Evolutionary conservation across 306 rosid genomes (phyloP).

Genomic region (Pachyrhizus erosus): DNA sequence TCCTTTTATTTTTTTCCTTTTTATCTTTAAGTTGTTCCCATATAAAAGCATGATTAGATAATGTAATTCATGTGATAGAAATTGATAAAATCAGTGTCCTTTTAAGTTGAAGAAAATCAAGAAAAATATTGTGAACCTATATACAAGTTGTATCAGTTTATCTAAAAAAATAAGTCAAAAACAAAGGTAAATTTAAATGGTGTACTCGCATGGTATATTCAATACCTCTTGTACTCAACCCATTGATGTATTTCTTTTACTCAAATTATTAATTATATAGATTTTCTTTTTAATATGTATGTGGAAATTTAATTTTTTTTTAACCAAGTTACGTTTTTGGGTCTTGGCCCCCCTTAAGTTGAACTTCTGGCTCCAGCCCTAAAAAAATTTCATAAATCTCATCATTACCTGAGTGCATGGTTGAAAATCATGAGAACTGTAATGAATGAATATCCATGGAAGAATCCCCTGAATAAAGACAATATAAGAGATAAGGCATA

Average conservation of each 20-base stretch:
- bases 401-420: slow-evolving; percentile 88
- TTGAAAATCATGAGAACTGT: slow-evolving; percentile 92
- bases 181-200: background rate
- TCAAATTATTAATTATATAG: no score
- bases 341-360: background rate
- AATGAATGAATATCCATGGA: slow-evolving; percentile 87
- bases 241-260: background rate
- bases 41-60: no score
- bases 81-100: no score
- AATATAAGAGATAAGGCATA: slow-evolving; percentile 34
- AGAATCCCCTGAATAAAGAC: slow-evolving; percentile 81
- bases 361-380: background rate
- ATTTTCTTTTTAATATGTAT: background rate
- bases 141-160: background rate
- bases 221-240: background rate
- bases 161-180: background rate
- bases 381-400: slow-evolving; percentile 30
- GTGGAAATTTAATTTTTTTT: no score
- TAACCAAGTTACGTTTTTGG: background rate
- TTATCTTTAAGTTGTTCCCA: no score
- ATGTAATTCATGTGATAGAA: no score
- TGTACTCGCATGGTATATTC: background rate
- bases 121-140: background rate
- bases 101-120: no score
- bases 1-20: no score